Evolutionary conservation across 2,329 filamentous ascomycete genomes (phyloP).

Genomic region (Calycina herbarum): DNA sequence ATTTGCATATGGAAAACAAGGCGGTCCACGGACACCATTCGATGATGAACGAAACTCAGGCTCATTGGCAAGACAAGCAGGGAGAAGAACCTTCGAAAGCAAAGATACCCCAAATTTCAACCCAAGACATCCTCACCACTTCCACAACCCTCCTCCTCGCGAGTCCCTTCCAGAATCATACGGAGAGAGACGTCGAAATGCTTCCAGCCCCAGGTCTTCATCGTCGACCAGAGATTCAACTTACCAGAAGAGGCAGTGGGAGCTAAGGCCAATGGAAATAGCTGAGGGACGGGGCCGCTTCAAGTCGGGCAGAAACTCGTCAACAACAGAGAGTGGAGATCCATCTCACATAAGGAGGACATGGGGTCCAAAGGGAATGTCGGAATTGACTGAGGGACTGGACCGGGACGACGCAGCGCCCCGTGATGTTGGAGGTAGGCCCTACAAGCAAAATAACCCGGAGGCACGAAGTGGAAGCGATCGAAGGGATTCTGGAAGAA

Average conservation of each 20-base stretch:
- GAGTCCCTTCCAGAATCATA: background rate
- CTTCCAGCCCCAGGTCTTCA: conserved; percentile 7
- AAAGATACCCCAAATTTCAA: conserved; percentile 5
- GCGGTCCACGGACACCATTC: conserved; percentile 6
- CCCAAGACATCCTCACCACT: conserved; percentile 7
- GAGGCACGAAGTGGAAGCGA: background rate
- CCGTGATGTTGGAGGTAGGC: background rate
- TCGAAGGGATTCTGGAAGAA: no score
- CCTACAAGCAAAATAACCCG: conserved; percentile 1
- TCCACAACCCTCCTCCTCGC: background rate
- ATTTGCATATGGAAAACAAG: background rate
- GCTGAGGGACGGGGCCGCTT: background rate
- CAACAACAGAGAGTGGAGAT: background rate
- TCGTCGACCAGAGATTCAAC: background rate
- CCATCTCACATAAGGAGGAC: background rate
- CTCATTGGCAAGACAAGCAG: background rate
- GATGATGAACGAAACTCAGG: background rate
- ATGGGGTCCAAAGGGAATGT: background rate
- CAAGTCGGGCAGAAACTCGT: background rate
- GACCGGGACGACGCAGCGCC: background rate
- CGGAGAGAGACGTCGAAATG: conserved; percentile 1
- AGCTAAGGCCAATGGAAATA: conserved; percentile 7
- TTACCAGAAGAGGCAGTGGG: conserved; percentile 2
- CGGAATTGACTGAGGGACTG: background rate
- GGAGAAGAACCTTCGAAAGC: background rate